Conservation (phyloP, 2,329 filamentous ascomycete species). For the Penicillium sp. region DNA sequence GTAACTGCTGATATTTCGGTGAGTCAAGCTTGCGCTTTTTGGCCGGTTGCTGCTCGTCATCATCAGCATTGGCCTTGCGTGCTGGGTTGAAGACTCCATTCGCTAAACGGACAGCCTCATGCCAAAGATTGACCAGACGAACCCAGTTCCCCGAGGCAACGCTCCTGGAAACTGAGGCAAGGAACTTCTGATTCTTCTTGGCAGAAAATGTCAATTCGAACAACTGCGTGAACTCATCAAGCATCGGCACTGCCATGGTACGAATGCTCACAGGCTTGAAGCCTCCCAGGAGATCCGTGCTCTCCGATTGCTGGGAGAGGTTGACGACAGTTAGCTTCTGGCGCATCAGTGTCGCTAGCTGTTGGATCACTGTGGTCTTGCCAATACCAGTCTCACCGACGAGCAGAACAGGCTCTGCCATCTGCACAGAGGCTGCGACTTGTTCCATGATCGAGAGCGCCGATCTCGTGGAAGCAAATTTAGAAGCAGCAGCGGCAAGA, state of each 20-base stretch:
- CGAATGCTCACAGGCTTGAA: conserved; percentile 94
- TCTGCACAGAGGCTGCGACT: conserved; percentile 72
- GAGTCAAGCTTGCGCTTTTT: conserved; percentile 65
- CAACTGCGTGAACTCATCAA: conserved; percentile 88
- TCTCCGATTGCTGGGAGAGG: conserved; percentile 94
- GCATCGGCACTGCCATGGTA: conserved; percentile 78
- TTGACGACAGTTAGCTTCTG: conserved; percentile 90
- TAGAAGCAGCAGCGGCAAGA: conserved; percentile 26
- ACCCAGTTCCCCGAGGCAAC: conserved; percentile 80
- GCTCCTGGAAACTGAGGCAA: conserved; percentile 72
- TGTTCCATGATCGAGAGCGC: conserved; percentile 82
- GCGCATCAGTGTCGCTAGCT: conserved; percentile 75
- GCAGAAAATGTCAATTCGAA: conserved; percentile 82
- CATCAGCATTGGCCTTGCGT: conserved; percentile 24
- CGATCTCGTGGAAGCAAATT: conserved; percentile 84
- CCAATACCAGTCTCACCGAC: conserved; percentile 99
- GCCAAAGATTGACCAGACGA: conserved; percentile 79
- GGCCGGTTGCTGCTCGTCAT: conserved; percentile 57
- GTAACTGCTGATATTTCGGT: conserved; percentile 48
- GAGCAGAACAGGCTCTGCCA: conserved; percentile 82
- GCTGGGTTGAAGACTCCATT: conserved; percentile 58
- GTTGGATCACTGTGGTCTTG: conserved; percentile 94
- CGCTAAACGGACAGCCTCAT: conserved; percentile 83
- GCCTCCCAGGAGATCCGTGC: conserved; percentile 87
- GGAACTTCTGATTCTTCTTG: conserved; percentile 80